Evolutionary conservation across 2,329 filamentous ascomycete species (phyloP).

Genomic region (Aspergillus floridensis): DNA sequence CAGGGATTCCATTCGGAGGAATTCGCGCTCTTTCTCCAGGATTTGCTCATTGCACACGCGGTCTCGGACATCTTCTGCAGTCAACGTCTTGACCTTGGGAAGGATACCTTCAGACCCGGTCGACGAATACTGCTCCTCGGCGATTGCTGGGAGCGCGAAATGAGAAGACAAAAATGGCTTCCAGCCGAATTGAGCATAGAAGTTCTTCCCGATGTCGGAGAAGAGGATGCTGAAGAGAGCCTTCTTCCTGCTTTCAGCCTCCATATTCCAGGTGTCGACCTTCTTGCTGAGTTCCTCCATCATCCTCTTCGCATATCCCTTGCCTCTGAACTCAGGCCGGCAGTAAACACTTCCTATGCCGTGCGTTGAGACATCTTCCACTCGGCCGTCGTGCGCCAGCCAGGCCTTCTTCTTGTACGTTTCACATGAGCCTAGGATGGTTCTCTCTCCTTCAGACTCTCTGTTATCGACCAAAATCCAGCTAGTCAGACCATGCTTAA

Average conservation of each 20-base stretch:
- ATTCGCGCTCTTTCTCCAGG: slow-evolving; percentile 62
- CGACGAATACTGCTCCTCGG: slow-evolving; percentile 21
- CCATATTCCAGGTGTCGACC: slow-evolving; percentile 54
- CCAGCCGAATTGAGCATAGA: slow-evolving; percentile 79
- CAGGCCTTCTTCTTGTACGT: slow-evolving; percentile 46
- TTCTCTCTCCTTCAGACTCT: slow-evolving; percentile 39
- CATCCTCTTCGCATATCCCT: slow-evolving; percentile 76
- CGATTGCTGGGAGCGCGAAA: slow-evolving; percentile 57
- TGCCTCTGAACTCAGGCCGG: slow-evolving; percentile 62
- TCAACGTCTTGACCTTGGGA: slow-evolving; percentile 31
- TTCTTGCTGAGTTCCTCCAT: slow-evolving; percentile 62
- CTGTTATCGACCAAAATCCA: slow-evolving; percentile 58
- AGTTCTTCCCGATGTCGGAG: slow-evolving; percentile 80
- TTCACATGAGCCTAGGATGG: slow-evolving; percentile 59
- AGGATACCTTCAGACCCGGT: slow-evolving; percentile 24
- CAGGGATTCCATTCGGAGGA: slow-evolving; percentile 53
- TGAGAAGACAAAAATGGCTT: slow-evolving; percentile 70
- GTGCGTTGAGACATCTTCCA: slow-evolving; percentile 61
- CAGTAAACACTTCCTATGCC: slow-evolving; percentile 81
- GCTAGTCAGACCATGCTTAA: slow-evolving; percentile 55
- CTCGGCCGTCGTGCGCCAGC: slow-evolving; percentile 49
- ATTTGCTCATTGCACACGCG: slow-evolving; percentile 60
- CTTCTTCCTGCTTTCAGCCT: slow-evolving; percentile 38
- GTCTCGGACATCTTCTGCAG: slow-evolving; percentile 33
- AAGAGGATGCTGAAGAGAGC: slow-evolving; percentile 74